Percentiles rank a stretch among this genome's conserved stretches.
phyloP scores from a whole-genome alignment of 768 basidiomycete species.

The Pleurotus giganteus region DNA sequence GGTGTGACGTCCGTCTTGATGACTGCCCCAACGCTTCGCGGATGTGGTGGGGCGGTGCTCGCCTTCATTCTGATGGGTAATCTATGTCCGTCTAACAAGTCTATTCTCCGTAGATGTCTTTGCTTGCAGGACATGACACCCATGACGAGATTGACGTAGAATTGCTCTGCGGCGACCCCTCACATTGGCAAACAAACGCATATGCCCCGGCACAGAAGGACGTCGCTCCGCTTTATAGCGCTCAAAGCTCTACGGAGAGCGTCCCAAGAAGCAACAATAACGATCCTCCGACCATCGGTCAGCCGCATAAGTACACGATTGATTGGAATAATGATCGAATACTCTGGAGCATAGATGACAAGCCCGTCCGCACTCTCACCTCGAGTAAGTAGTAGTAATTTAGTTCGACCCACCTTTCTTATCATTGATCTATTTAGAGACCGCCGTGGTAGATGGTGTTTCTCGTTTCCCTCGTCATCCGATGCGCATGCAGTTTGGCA shows the following conservation, averaged over 20 bases:
- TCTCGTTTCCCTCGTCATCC: constrained; percentile 34
- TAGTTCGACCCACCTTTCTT: not conserved
- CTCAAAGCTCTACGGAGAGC: constrained; percentile 30
- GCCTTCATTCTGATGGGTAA: constrained; percentile 39
- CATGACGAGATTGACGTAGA: constrained; percentile 43
- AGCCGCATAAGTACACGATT: constrained; percentile 33
- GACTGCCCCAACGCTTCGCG: constrained; percentile 23
- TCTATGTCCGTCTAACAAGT: not conserved
- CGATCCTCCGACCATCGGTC: constrained; percentile 12
- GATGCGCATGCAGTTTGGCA: constrained; percentile 38
- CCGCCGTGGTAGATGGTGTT: not conserved
- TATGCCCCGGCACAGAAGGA: constrained; percentile 30
- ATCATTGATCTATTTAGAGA: not conserved
- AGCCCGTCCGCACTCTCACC: constrained; percentile 27
- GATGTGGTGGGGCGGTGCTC: constrained; percentile 29
- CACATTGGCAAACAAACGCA: constrained; percentile 40
- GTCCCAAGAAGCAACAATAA: constrained; percentile 12
- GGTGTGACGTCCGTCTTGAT: constrained; percentile 34
- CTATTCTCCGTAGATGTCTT: not conserved
- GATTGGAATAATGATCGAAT: constrained; percentile 37
- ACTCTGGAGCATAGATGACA: constrained; percentile 37
- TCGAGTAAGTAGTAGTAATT: constrained; percentile 16
- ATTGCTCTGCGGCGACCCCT: constrained; percentile 32
- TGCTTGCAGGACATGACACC: constrained; percentile 16
- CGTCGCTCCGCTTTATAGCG: constrained; percentile 30